Base-by-base conservation (phyloP, 345 rosid species). In the Nephelium lappaceum region DNA sequence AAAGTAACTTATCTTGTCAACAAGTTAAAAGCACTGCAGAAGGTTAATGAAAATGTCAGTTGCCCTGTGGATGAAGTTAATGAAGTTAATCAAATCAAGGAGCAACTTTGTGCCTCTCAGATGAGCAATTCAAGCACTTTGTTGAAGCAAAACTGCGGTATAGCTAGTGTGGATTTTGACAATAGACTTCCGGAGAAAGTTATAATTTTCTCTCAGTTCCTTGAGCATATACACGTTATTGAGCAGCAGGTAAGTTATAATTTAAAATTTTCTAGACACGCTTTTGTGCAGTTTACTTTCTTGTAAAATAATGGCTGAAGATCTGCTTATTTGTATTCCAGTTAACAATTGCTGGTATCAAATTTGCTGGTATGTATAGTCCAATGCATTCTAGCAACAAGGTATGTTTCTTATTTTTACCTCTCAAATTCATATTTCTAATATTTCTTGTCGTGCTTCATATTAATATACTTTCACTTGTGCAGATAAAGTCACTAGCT, bases 151-250 rank as follows among this genome's bases (percentile, higher is more conserved):
- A 72, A 72, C 45, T 79, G 39, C 36, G 63, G 67, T 73, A 76
- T 83, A 67, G 83, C 16, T 53, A 81, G 76, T 69, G 61, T 73
- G 62, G 84, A 80, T 57, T 74, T 89, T 77, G 64, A 67, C 80
- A 84, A 47, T 81, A 47, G 41, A 61, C 79, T 81, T 55, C 69
- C 77, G 4, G 94, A 94, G 79, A 96, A 96, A 89, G 97, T 96
- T 49, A 72, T 96, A 69, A 87, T 96, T 73, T 94, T 94, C 84
- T 96, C 99, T 75, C 99, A 96, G 79, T 94, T 96, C 88, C 95
- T 91, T 83, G 97, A 93, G 88, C 99, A 96, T 81, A 90, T 96
- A 78, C 88, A 90, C 83, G 95, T 91, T 76, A 90, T 96, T 66
- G 94, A 92, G 80, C 89, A 89, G 83, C 99, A 94, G 97, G 98